Evolutionary conservation across 116 monocot species (phyloP).

Genomic region (Trichopus zeylanicus): DNA sequence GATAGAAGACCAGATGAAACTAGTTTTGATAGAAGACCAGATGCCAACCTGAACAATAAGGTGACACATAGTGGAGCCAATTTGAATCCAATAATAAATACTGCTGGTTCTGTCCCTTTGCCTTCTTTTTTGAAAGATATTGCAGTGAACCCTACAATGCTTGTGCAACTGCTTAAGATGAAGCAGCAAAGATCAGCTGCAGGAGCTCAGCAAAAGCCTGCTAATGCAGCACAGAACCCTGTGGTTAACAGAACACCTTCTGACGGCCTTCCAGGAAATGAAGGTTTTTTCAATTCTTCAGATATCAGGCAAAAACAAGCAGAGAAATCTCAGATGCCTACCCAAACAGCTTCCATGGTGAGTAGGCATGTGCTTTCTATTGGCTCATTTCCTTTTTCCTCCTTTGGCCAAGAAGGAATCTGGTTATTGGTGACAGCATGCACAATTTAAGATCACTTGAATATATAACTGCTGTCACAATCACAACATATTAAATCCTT

Average conservation of each 20-base stretch:
- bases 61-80: slow-evolving; percentile 9
- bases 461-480: too few relatives aligned
- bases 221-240: slow-evolving; percentile 6
- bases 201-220: slow-evolving; percentile 35
- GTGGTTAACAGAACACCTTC: slow-evolving; percentile 11
- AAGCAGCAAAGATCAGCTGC: slow-evolving; percentile 49
- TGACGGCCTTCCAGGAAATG: slow-evolving; percentile 13
- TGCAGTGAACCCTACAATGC: slow-evolving; percentile 72
- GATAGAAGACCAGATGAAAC: slow-evolving; percentile 6
- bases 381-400: too few relatives aligned
- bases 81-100: slow-evolving; percentile 9
- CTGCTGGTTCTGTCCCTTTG: slow-evolving; percentile 25
- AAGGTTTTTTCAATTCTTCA: slow-evolving; percentile 7
- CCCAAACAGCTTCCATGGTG: slow-evolving; percentile 37
- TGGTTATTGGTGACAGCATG: too few relatives aligned
- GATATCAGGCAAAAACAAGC: slow-evolving; percentile 20
- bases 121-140: slow-evolving; percentile 60
- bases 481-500: too few relatives aligned
- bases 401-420: too few relatives aligned
- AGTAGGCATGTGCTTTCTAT: slow-evolving; percentile 6
- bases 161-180: slow-evolving; percentile 54
- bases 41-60: slow-evolving; percentile 10
- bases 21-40: slow-evolving; percentile 5
- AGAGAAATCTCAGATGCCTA: slow-evolving; percentile 20
- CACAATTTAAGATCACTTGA: too few relatives aligned